These are phyloP conservation scores for Sapria himalayana DNA, from an alignment of 345 rosid genomes.

Conservation along the genomic window DNA sequence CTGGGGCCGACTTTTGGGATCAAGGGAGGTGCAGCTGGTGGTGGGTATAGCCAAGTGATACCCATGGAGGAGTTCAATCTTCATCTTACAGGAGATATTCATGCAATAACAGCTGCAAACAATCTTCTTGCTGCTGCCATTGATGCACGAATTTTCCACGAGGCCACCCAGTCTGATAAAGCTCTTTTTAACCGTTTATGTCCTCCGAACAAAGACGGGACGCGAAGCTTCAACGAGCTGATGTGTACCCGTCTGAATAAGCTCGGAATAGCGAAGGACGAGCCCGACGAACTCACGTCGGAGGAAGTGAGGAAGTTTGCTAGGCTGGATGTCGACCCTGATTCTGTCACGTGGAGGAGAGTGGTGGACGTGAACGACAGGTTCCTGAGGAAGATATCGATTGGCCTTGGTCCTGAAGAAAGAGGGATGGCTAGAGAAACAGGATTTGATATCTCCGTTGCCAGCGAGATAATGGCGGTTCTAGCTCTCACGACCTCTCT, in stretches of 20 bases:
- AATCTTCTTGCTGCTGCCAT: constrained; percentile 98
- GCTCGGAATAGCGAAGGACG: constrained; percentile 65
- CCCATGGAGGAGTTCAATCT: constrained; percentile 99
- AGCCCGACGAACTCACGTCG: constrained; percentile 73
- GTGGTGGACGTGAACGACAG: constrained; percentile 96
- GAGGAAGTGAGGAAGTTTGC: constrained; percentile 64
- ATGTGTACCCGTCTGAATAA: constrained; percentile 77
- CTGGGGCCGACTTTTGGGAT: constrained; percentile 99
- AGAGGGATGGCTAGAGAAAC: constrained; percentile 96
- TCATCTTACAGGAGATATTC: constrained; percentile 93
- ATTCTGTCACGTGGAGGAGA: constrained; percentile 87
- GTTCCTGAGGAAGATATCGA: constrained; percentile 70
- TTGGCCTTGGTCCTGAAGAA: constrained; percentile 96
- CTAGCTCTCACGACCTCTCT: constrained; percentile 88
- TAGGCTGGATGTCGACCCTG: constrained; percentile 79
- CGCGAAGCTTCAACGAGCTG: constrained; percentile 51
- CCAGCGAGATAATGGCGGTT: constrained; percentile 99
- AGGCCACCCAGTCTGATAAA: constrained; percentile 79
- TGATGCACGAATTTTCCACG: constrained; percentile 91
- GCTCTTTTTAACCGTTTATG: constrained; percentile 81
- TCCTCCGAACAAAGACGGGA: constrained; percentile 75
- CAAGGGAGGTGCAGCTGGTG: constrained; percentile 99
- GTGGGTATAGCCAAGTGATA: constrained; percentile 94
- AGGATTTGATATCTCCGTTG: constrained; percentile 90
- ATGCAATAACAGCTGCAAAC: constrained; percentile 97